Base-by-base conservation (phyloP, 768 basidiomycete genomes). In the Russula lepida region DNA sequence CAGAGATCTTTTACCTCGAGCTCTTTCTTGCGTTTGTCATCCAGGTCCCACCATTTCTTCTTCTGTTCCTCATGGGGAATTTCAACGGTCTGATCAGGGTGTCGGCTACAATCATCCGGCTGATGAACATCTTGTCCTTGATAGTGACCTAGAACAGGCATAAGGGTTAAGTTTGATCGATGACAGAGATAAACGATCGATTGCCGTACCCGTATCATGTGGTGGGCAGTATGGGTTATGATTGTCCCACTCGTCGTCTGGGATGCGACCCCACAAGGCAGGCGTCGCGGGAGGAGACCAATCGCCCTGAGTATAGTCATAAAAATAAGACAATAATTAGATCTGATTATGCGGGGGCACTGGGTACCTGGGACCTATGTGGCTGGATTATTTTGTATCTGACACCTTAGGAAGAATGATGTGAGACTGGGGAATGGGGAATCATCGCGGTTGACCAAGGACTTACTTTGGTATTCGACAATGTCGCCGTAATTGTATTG, bases 311-410 rank as follows among this genome's bases (percentile, higher is more conserved):
- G 28, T 27, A 9, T 15, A 37, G 15, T 33, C 6, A 15, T 15
- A 58, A 27, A 27, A n/a, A 28, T 44, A 9, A 50, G 41, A 7
- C 48, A n/a, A 54, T n/a, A 37, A 13, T 39, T 15, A 5, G 4
- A 46, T 27, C 28, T 12, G 19, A 23, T 51, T 43, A 41, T 32
- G 1, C 13, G n/a, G 2, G 2, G 4, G 27, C 37, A 17, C 2
- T 15, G 62, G 69, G 56, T 64, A 82, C 86, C 78, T 88, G 84
- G 30, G 88, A 87, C 56, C 68, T 73, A 73, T 90, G 88, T 9
- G 85, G 75, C 68, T 88, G 86, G 64, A 89, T 81, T 72, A 85
- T 85, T 72, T 82, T 84, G 76, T 88, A 90, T 43, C 71, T 73
- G 63, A 71, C 69, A 43, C 81, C 86, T 85, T 85, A 30, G 21